Conservation (phyloP, 148 eudicot species). For the Hydrangea macrophylla region DNA sequence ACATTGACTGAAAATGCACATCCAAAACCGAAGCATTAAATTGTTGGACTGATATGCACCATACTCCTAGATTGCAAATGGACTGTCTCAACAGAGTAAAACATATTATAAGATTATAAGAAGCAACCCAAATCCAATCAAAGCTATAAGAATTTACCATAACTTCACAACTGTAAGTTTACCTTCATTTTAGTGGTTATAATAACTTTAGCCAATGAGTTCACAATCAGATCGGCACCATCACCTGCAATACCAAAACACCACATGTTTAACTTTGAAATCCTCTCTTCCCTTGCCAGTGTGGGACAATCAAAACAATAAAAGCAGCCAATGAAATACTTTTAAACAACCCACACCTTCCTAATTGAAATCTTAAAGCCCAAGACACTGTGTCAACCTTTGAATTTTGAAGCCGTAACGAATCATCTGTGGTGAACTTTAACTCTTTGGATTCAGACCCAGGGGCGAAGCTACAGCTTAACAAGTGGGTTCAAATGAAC, state of each 20-base stretch:
- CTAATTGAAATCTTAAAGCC: neutral
- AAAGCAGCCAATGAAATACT: slow-evolving; percentile 1
- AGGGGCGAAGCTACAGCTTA: no score
- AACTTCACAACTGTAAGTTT: neutral
- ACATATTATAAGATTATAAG: slow-evolving; percentile 12
- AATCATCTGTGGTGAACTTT: no score
- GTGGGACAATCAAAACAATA: neutral
- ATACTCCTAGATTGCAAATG: slow-evolving; percentile 80
- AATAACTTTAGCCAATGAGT: slow-evolving; percentile 49
- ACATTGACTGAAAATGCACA: slow-evolving; percentile 47
- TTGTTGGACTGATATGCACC: slow-evolving; percentile 93
- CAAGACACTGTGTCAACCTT: slow-evolving; percentile 3
- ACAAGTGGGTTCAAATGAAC: no score
- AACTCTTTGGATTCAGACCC: no score
- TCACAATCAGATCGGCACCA: slow-evolving; percentile 44
- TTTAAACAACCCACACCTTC: neutral
- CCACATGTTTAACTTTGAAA: neutral
- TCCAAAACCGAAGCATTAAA: slow-evolving; percentile 40
- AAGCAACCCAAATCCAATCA: neutral
- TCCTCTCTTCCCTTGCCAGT: neutral
- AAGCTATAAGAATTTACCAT: neutral
- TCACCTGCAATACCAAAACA: slow-evolving; percentile 35
- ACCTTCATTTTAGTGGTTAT: slow-evolving; percentile 67
- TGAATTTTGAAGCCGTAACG: no score
- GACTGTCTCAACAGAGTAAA: slow-evolving; percentile 36